Evolutionary conservation across 441 rosid species (phyloP).

Genomic region (Gossypium schwendimanii): DNA sequence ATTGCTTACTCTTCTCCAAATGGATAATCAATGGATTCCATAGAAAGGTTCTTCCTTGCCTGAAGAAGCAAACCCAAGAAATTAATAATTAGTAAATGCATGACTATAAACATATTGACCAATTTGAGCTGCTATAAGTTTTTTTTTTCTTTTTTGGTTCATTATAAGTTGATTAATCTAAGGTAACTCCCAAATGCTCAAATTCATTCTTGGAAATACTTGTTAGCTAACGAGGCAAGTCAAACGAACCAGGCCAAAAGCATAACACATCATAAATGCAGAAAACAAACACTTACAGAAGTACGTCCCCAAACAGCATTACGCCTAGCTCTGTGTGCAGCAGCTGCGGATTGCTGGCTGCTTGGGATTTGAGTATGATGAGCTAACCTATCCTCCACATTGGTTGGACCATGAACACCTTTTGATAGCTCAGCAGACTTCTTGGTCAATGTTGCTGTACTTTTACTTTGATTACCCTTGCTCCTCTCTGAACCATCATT

Average conservation of each 20-base stretch:
- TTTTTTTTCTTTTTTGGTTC: background rate
- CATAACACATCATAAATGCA: constrained; percentile 2
- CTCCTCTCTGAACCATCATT: constrained; percentile 22
- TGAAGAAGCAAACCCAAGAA: constrained; percentile 26
- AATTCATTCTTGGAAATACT: background rate
- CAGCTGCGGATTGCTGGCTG: constrained; percentile 32
- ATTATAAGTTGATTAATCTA: background rate
- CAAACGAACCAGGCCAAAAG: constrained; percentile 16
- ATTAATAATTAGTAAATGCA: background rate
- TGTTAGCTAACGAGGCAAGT: background rate
- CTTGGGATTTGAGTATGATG: constrained; percentile 21
- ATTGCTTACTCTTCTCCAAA: constrained; percentile 80
- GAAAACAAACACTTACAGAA: constrained; percentile 50
- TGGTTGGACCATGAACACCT: constrained; percentile 23
- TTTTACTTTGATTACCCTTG: constrained; percentile 26
- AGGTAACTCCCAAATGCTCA: constrained; percentile 3
- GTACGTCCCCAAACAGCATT: constrained; percentile 55
- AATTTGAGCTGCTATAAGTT: background rate
- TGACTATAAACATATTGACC: background rate
- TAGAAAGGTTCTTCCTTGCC: constrained; percentile 81
- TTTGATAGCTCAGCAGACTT: constrained; percentile 23
- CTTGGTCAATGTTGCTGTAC: constrained; percentile 17
- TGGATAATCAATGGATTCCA: constrained; percentile 64
- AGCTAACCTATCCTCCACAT: constrained; percentile 20
- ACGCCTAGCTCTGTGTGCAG: constrained; percentile 22